Base-by-base conservation (phyloP, 1,284 basidiomycete genomes). In the Austropuccinia psidii region DNA sequence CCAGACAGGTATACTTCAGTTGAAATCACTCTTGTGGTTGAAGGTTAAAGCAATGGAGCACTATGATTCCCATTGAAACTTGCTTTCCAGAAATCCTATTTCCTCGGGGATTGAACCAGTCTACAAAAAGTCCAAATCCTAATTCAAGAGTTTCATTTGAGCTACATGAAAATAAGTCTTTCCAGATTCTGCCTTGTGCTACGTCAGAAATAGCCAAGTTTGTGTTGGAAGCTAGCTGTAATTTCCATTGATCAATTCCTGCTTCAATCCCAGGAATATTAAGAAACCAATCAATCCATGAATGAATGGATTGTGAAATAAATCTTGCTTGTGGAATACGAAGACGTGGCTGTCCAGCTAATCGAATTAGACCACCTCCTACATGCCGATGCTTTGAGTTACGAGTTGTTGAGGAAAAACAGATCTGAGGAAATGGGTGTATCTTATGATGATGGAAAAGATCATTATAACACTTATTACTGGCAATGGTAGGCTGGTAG, bases 181-280 rank as follows among this genome's bases (percentile, higher is more conserved):
- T n/a, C n/a, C n/a, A n/a, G n/a, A n/a, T n/a, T n/a, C n/a, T n/a
- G n/a, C n/a, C n/a, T n/a, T n/a, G 24, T 55, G 27, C 52, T 31
- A 55, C 9, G 6, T 29, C 29, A 5, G 9, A 29, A 31, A 55
- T 55, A 55, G 29, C 33, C 52, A 55, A 55, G 33, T 55, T 7
- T 4, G 7, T 4, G 6, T 17, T 55, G 9, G 24, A n/a, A n/a
- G n/a, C n/a, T n/a, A n/a, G n/a, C n/a, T n/a, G n/a, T n/a, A n/a
- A n/a, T n/a, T n/a, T n/a, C 61, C 61, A 64, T 17, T 64, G 21
- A 43, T 64, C 61, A 64, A 64, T 64, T 43, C 39, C 19, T 15
- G 43, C 17, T 47, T 64, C 61, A 64, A 47, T 47, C n/a, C 47
- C 17, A 31, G 39, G 61, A 8, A 64, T n/a, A 43, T 37, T 45